Evolutionary conservation across 805 yeast species (phyloP).

Genomic region (Scheffersomyces stipitis): DNA sequence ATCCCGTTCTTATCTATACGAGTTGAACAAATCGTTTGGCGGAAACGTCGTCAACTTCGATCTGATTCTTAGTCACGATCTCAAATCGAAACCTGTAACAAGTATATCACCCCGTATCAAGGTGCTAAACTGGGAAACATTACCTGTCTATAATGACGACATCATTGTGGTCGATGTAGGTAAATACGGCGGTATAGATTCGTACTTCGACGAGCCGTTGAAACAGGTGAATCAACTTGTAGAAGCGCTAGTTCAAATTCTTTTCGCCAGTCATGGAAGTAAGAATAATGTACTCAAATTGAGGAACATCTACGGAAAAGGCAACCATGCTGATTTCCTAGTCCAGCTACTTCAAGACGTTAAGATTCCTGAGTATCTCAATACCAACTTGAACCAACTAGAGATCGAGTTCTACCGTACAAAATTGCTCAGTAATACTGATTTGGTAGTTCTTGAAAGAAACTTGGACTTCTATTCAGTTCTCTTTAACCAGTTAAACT

Average conservation of each 20-base stretch:
- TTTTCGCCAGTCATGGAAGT: constrained; percentile 30
- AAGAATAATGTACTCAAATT: constrained; percentile 35
- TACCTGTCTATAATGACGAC: constrained; percentile 41
- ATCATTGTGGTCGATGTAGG: constrained; percentile 42
- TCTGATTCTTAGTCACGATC: constrained; percentile 12
- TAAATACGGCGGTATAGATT: constrained; percentile 32
- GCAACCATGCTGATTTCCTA: constrained; percentile 52
- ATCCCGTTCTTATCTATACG: constrained; percentile 29
- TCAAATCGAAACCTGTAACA: not conserved
- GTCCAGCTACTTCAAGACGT: constrained; percentile 38
- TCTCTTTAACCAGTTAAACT: constrained; percentile 72
- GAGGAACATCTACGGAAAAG: constrained; percentile 60
- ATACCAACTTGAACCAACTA: constrained; percentile 31
- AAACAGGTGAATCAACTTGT: constrained; percentile 50
- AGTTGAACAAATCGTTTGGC: constrained; percentile 24
- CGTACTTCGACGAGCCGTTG: constrained; percentile 46
- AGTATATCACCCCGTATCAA: constrained; percentile 42
- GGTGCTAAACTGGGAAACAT: constrained; percentile 45
- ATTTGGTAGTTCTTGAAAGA: constrained; percentile 77
- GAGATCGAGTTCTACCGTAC: constrained; percentile 37
- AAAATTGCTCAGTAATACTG: constrained; percentile 52
- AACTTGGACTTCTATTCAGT: constrained; percentile 72
- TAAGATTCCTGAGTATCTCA: constrained; percentile 35
- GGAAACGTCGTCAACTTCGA: constrained; percentile 8
- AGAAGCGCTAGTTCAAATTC: constrained; percentile 45